Evolutionary conservation across 805 yeast species (phyloP), one percentile per base, ranked within the genome.

Genomic region (Metschnikowia shivogae): DNA sequence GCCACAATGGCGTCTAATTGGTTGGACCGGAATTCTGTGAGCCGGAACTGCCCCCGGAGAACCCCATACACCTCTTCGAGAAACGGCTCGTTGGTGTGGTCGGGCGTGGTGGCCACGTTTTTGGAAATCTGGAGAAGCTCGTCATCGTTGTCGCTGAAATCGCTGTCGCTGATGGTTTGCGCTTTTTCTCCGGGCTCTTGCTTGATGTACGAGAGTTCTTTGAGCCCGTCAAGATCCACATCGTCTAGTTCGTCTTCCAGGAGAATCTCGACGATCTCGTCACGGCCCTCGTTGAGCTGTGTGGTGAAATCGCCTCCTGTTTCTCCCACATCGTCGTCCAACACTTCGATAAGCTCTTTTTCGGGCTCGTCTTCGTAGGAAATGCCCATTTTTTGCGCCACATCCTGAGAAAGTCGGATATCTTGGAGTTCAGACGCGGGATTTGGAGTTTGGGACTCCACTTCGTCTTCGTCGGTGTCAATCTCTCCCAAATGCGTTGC

Each of bases 1-100:
- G 95, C 83, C 56, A 84, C 81, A 5, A 93, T 78, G 0, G 97
- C 98, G 44, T 88, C 93, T 31, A 84, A 65, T 60, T 93, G 99
- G 61, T 92, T 86, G 5, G 81, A 77, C 45, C 99, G 74, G 63
- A 93, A 93, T 1, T 75, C 72, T 4, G 66, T 58, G 29, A 93
- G 63, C 28, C 81, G 77, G 67, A 93, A 93, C 4, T 73, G 76
- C 6, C 73, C 63, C 19, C 72, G 71, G 28, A 93, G 68, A 9
- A 79, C 77, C 1, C 63, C 61, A 55, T 76, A 72, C 0, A 88
- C 83, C 45, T 90, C 97, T 2, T 67, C 58, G 1, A 93, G 76
- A 84, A 95, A 92, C 10, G 44, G 34, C 26, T 37, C 44, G n/a
- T 19, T 29, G 13, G 36, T 11, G 3, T 34, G 8, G 20, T 19